Evolutionary conservation across 2,329 filamentous ascomycete species (phyloP).

Genomic region (Dothistroma septosporum): DNA sequence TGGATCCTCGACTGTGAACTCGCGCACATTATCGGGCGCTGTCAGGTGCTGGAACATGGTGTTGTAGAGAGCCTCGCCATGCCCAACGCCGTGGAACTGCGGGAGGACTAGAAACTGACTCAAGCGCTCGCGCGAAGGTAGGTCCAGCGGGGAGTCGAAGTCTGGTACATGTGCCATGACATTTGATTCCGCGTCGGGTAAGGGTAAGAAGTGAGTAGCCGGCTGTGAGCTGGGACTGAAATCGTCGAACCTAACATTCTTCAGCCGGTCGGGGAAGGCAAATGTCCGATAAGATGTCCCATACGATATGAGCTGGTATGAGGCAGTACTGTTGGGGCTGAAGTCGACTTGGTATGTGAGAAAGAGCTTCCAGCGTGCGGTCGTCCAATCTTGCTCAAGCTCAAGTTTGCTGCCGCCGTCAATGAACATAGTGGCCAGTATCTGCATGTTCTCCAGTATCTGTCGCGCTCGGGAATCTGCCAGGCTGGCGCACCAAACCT

Average conservation of each 20-base stretch:
- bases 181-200: constrained; percentile 17
- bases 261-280: constrained; percentile 32
- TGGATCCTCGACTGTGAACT: constrained; percentile 91
- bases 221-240: constrained; percentile 23
- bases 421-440: constrained; percentile 81
- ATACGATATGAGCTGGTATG: constrained; percentile 82
- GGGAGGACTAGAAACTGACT: constrained; percentile 92
- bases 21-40: constrained; percentile 61
- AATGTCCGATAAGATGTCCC: constrained; percentile 85
- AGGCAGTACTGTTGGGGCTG: constrained; percentile 38
- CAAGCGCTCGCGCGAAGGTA: constrained; percentile 76
- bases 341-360: constrained; percentile 52
- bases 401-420: constrained; percentile 82
- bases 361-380: constrained; percentile 87
- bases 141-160: constrained; percentile 50
- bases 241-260: constrained; percentile 19
- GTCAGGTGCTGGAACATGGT: constrained; percentile 69
- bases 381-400: constrained; percentile 65
- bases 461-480: constrained; percentile 64
- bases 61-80: constrained; percentile 76
- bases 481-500: constrained; percentile 79
- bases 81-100: constrained; percentile 75
- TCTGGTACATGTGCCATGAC: constrained; percentile 17
- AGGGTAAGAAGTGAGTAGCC: constrained; percentile 30
- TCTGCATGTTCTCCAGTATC: constrained; percentile 74